phyloP scores from a whole-genome alignment of 164 flowering plant species.

The Kalanchoe fedtschenkoi region DNA sequence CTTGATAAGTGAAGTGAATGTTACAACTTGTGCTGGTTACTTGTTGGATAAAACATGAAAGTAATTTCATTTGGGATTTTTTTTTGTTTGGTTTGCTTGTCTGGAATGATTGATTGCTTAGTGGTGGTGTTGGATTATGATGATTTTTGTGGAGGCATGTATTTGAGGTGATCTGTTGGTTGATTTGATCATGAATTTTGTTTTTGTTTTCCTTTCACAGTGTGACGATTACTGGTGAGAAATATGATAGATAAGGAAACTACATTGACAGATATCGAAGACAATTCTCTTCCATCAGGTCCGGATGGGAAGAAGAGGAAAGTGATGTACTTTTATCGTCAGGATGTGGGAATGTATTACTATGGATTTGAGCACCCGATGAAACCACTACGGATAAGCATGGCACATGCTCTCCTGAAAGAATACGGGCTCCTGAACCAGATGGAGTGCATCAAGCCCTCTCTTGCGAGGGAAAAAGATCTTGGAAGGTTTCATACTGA shows the following conservation, averaged over 20 bases:
- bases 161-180: too few relatives aligned
- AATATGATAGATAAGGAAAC: not conserved
- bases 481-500: constrained; percentile 25
- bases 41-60: too few relatives aligned
- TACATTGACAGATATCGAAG: constrained; percentile 7
- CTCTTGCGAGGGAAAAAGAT: constrained; percentile 23
- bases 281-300: constrained; percentile 31
- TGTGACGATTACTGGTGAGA: too few relatives aligned
- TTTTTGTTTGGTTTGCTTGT: too few relatives aligned
- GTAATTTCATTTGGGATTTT: too few relatives aligned
- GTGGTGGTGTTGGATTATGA: too few relatives aligned
- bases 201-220: too few relatives aligned
- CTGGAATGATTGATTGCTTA: too few relatives aligned
- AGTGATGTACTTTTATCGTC: constrained; percentile 37
- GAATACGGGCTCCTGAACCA: constrained; percentile 34
- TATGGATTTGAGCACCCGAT: constrained; percentile 42
- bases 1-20: too few relatives aligned
- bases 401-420: constrained; percentile 36
- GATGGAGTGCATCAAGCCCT: constrained; percentile 32
- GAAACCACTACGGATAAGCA: constrained; percentile 40
- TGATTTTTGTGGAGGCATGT: too few relatives aligned
- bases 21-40: too few relatives aligned
- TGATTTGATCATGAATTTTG: too few relatives aligned
- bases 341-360: constrained; percentile 35
- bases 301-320: constrained; percentile 30